phyloP scores from a whole-genome alignment of 441 rosid species.

The Mallotus japonicus region DNA sequence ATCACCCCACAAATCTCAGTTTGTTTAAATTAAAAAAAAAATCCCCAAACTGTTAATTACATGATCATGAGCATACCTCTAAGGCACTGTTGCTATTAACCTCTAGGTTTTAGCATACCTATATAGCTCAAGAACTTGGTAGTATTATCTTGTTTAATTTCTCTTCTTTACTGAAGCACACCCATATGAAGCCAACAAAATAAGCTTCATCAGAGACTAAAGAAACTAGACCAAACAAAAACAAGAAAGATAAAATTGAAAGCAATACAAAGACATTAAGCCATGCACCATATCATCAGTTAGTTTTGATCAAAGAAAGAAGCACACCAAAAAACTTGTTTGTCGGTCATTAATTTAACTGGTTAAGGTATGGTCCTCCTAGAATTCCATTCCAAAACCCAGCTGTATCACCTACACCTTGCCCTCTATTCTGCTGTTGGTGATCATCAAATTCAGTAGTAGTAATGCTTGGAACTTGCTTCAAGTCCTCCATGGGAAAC shows the following conservation, averaged over 20 bases:
- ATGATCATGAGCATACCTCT: neutral
- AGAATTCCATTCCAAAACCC: constrained; percentile 82
- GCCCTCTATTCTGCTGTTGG: constrained; percentile 32
- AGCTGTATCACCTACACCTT: constrained; percentile 43
- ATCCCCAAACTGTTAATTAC: neutral
- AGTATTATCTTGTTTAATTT: neutral
- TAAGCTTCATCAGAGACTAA: constrained; percentile 20
- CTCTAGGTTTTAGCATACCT: neutral
- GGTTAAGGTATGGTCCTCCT: constrained; percentile 64
- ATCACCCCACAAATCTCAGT: neutral
- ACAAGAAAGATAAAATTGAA: neutral
- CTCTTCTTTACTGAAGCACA: neutral
- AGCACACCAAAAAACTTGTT: neutral
- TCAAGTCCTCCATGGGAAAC: constrained; percentile 68
- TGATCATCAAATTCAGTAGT: constrained; percentile 19
- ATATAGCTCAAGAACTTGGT: no score
- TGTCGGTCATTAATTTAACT: neutral
- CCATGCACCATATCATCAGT: constrained; percentile 19
- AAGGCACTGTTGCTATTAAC: neutral
- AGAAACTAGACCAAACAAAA: neutral
- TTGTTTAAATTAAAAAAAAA: neutral
- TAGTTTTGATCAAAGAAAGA: constrained; percentile 7
- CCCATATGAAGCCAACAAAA: constrained; percentile 26
- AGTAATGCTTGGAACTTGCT: constrained; percentile 43
- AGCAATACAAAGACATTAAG: neutral